A percentile compares a stretch with the other conserved stretches of the same genome.
These are phyloP conservation scores for Letharia lupina DNA, from an alignment of 495 filamentous ascomycete species.

Conservation along the genomic window DNA sequence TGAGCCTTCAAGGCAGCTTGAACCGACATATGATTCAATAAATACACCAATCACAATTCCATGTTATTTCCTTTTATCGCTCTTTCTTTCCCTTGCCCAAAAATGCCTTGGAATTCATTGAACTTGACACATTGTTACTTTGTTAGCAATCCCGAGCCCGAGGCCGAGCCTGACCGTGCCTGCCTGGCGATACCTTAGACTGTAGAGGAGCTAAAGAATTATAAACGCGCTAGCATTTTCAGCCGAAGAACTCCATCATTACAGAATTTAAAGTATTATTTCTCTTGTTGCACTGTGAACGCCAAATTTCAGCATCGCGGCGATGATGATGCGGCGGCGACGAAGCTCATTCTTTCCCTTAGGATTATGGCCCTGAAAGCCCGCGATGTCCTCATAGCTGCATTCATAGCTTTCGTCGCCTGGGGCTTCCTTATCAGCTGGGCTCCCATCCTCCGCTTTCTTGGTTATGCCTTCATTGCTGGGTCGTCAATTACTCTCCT, in stretches of 20 bases:
- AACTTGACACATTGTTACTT: no score
- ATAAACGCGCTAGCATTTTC: background rate
- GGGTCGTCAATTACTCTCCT: conserved; percentile 51
- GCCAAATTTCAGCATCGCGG: background rate
- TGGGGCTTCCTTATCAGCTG: conserved; percentile 79
- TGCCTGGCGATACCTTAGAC: background rate
- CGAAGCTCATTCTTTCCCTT: conserved; percentile 6
- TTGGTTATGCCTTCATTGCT: conserved; percentile 66
- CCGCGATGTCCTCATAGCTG: conserved; percentile 64
- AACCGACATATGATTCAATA: background rate
- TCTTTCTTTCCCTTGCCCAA: background rate
- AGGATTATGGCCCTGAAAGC: conserved; percentile 68
- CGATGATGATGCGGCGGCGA: conserved; percentile 23
- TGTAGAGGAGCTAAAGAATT: background rate
- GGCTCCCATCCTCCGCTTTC: conserved; percentile 69
- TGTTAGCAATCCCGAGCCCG: no score
- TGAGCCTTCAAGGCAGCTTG: background rate
- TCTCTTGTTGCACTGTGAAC: background rate
- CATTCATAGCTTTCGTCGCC: conserved; percentile 64
- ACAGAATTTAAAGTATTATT: background rate
- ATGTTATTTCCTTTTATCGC: background rate
- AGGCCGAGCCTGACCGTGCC: background rate
- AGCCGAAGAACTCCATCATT: conserved; percentile 1
- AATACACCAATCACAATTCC: background rate
- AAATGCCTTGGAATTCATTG: no score